phyloP scores from a whole-genome alignment of 2,329 filamentous ascomycete genomes.

The Capronia epimyces region DNA sequence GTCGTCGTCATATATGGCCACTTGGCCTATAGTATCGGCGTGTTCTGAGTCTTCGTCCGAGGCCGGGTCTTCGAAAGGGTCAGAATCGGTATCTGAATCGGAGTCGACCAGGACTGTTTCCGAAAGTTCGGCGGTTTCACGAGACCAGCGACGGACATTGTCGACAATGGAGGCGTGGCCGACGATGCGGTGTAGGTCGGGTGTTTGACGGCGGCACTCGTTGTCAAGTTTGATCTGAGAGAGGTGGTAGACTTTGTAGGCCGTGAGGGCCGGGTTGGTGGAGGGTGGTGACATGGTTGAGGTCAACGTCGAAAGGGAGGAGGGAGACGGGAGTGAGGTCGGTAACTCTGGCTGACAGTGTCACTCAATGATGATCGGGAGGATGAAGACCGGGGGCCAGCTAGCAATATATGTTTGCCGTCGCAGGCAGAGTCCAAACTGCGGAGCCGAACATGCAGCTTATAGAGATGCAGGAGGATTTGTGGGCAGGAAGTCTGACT shows the following conservation, averaged over 20 bases:
- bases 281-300: constrained; percentile 7
- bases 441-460: too few relatives aligned
- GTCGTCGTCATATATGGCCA: constrained; percentile 21
- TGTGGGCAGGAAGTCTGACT: too few relatives aligned
- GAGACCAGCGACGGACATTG: constrained; percentile 23
- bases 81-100: constrained; percentile 17
- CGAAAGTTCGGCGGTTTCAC: constrained; percentile 16
- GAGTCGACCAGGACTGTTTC: constrained; percentile 22
- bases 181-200: constrained; percentile 21
- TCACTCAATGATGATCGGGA: too few relatives aligned
- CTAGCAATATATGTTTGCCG: too few relatives aligned
- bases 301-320: not conserved
- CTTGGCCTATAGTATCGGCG: constrained; percentile 5
- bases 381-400: too few relatives aligned
- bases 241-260: constrained; percentile 24
- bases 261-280: constrained; percentile 20
- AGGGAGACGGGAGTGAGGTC: not conserved
- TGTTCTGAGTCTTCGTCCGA: constrained; percentile 14
- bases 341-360: too few relatives aligned
- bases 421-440: too few relatives aligned
- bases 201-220: constrained; percentile 22
- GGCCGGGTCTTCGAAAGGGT: constrained; percentile 21
- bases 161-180: constrained; percentile 22
- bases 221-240: constrained; percentile 21
- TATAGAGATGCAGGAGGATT: too few relatives aligned